A percentile compares a stretch with the other conserved stretches of the same genome.
Conservation (phyloP, 164 flowering plant genomes). For the Tinospora cordifolia region DNA sequence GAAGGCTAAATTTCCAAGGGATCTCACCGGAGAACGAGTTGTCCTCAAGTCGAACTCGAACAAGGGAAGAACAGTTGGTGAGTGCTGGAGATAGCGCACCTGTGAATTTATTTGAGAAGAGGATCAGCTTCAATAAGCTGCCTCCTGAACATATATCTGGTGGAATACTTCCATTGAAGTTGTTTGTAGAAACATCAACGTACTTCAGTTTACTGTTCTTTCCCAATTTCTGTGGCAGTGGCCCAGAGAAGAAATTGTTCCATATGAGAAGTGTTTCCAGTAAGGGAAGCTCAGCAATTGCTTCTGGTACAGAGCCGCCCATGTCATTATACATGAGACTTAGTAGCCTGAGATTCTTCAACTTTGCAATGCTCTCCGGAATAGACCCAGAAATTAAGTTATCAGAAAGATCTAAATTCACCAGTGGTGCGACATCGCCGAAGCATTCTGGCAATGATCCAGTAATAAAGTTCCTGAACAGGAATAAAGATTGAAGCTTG, state of each 20-base stretch:
- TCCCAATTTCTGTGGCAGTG: conserved; percentile 66
- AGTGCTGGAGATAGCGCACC: conserved; percentile 60
- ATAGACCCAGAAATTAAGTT: conserved; percentile 67
- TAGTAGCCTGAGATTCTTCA: conserved; percentile 64
- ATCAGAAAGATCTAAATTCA: conserved; percentile 81
- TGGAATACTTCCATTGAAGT: conserved; percentile 59
- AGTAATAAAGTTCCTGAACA: conserved; percentile 63
- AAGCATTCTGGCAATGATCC: conserved; percentile 62
- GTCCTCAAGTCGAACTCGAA: conserved; percentile 69
- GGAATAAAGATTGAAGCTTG: conserved; percentile 62
- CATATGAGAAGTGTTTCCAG: conserved; percentile 76
- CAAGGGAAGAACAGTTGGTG: conserved; percentile 75
- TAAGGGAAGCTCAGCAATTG: conserved; percentile 61
- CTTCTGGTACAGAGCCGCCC: conserved; percentile 65
- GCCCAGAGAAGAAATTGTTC: conserved; percentile 78
- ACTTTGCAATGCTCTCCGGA: conserved; percentile 59
- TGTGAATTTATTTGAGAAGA: conserved; percentile 67
- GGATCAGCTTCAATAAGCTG: conserved; percentile 47
- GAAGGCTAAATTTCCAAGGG: conserved; percentile 42
- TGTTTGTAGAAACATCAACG: conserved; percentile 85
- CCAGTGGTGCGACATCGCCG: conserved; percentile 35
- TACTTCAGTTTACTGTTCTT: conserved; percentile 56
- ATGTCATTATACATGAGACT: conserved; percentile 76
- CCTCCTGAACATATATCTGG: conserved; percentile 61
- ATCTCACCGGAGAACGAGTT: conserved; percentile 75